Percentiles rank a stretch among this genome's conserved stretches.
These are phyloP conservation scores for Mycena alexandri DNA, from an alignment of 768 basidiomycete species.

Conservation along the genomic window DNA sequence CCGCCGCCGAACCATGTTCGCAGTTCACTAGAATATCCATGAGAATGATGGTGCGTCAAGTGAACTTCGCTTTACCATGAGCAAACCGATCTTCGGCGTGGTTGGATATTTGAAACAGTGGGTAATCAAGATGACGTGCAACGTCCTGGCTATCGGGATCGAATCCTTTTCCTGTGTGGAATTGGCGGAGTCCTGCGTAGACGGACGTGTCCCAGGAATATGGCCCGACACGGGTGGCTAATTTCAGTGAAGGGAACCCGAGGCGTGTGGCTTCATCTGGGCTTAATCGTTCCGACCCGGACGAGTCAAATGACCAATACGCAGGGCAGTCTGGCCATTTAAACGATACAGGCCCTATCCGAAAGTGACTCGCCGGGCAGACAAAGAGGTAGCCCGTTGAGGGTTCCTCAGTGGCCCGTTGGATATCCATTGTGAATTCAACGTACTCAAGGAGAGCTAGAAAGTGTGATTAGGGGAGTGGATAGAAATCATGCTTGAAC, in stretches of 20 bases:
- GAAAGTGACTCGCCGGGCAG: not conserved
- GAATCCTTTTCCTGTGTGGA: not conserved
- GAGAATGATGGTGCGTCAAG: no score
- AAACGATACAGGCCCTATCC: not conserved
- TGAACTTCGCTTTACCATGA: no score
- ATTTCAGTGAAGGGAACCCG: conserved; percentile 5
- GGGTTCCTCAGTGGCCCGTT: not conserved
- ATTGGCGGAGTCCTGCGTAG: not conserved
- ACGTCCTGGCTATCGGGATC: not conserved
- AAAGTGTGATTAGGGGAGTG: not conserved
- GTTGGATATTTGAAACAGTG: no score
- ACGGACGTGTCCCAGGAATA: not conserved
- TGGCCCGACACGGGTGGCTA: no score
- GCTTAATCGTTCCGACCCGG: not conserved
- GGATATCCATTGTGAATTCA: not conserved
- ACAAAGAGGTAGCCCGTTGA: conserved; percentile 9
- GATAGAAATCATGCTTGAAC: no score
- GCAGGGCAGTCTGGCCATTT: not conserved
- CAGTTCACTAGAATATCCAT: no score
- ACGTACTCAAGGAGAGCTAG: not conserved
- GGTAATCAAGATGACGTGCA: not conserved
- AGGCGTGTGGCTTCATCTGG: not conserved
- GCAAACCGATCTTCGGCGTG: no score
- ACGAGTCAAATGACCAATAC: conserved; percentile 14
- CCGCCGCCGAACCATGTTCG: no score